These are phyloP conservation scores for Amanita muscaria DNA, from an alignment of 768 basidiomycete genomes.

Conservation along the genomic window DNA sequence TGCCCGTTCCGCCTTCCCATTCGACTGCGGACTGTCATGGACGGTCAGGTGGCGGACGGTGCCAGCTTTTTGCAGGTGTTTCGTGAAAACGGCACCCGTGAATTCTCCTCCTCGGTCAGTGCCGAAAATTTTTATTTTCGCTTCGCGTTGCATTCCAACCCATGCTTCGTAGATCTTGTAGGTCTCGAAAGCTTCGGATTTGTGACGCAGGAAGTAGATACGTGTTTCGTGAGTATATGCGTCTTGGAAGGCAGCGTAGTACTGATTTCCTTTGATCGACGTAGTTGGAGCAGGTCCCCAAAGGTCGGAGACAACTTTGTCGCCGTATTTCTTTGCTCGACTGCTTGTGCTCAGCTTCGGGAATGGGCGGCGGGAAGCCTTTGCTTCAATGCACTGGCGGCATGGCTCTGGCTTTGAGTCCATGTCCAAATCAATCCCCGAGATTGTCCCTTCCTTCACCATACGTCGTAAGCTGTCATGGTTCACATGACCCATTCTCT, in stretches of 20 bases:
- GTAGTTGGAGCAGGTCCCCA: constrained; percentile 19
- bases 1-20: no score
- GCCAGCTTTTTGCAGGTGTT: not conserved
- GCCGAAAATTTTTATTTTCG: no score
- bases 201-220: constrained; percentile 10
- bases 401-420: constrained; percentile 12
- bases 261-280: constrained; percentile 13
- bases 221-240: constrained; percentile 10
- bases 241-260: constrained; percentile 13
- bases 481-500: constrained; percentile 20
- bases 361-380: constrained; percentile 16
- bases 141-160: no score
- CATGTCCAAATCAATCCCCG: not conserved
- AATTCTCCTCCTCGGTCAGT: no score
- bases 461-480: constrained; percentile 11
- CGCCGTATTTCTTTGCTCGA: constrained; percentile 12
- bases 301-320: constrained; percentile 16
- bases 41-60: not conserved
- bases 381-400: constrained; percentile 18
- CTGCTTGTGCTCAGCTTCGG: constrained; percentile 12
- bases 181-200: no score
- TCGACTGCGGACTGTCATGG: no score
- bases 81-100: not conserved
- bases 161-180: no score
- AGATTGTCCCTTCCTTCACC: constrained; percentile 13